Conservation (phyloP, 2,329 filamentous ascomycete species). For the Rutstroemia sp. region DNA sequence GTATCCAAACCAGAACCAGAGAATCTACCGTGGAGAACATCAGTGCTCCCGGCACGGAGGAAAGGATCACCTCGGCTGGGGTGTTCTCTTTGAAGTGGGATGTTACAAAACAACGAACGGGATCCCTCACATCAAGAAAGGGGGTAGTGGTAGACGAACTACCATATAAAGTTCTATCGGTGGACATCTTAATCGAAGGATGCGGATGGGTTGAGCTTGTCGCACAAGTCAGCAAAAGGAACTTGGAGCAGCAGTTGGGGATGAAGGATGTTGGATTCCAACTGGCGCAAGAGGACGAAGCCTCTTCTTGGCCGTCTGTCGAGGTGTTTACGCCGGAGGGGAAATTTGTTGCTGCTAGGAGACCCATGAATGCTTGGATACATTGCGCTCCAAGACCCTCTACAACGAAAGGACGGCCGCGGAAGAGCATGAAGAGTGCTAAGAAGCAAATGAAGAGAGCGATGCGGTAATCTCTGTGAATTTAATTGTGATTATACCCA, state of each 20-base stretch:
- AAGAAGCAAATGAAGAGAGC: constrained; percentile 38
- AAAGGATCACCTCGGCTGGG: constrained; percentile 62
- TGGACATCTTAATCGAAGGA: constrained; percentile 85
- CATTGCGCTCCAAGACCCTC: constrained; percentile 46
- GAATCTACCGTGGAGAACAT: constrained; percentile 57
- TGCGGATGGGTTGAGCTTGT: constrained; percentile 89
- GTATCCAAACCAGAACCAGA: constrained; percentile 58
- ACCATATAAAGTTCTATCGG: constrained; percentile 71
- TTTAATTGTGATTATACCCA: background rate
- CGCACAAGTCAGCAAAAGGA: constrained; percentile 63
- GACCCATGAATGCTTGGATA: constrained; percentile 65
- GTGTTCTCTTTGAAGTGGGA: constrained; percentile 70
- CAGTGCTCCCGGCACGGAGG: constrained; percentile 47
- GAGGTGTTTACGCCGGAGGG: constrained; percentile 84
- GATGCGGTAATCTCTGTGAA: background rate
- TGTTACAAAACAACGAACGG: constrained; percentile 72
- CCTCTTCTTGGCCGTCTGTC: constrained; percentile 56
- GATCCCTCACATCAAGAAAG: constrained; percentile 58
- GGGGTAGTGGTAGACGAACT: constrained; percentile 59
- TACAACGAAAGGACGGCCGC: constrained; percentile 48
- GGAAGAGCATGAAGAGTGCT: constrained; percentile 60
- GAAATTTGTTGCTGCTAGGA: constrained; percentile 61
- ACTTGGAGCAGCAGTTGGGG: background rate
- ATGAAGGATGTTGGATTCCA: background rate
- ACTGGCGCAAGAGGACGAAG: constrained; percentile 6